A percentile compares a stretch with the other conserved stretches of the same genome.
These are phyloP conservation scores for Paraphoma chrysanthemicola DNA, from an alignment of 2,329 filamentous ascomycete genomes.

Conservation along the genomic window DNA sequence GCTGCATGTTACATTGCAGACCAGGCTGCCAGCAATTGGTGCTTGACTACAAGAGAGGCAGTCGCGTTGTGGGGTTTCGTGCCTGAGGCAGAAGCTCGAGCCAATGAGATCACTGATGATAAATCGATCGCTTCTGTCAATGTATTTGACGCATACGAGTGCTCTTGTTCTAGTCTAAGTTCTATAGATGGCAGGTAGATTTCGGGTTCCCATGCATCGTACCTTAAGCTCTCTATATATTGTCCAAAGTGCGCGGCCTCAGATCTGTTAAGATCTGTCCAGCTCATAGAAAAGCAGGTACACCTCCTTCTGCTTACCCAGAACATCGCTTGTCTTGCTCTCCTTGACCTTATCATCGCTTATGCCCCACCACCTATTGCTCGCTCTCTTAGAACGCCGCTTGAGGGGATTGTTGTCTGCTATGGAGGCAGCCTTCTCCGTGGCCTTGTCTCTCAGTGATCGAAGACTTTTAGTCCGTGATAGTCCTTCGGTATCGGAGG, in stretches of 20 bases:
- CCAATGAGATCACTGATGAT: slow-evolving; percentile 33
- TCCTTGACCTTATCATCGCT: slow-evolving; percentile 97
- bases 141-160: neutral
- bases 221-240: no score
- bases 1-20: slow-evolving; percentile 32
- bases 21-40: slow-evolving; percentile 2
- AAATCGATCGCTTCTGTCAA: slow-evolving; percentile 6
- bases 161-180: neutral
- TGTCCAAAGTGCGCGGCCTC: neutral
- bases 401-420: slow-evolving; percentile 54
- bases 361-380: slow-evolving; percentile 94
- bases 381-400: slow-evolving; percentile 64
- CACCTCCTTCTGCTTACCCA: slow-evolving; percentile 94
- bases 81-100: slow-evolving; percentile 4
- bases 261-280: slow-evolving; percentile 52
- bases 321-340: slow-evolving; percentile 87
- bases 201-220: no score
- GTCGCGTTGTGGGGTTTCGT: slow-evolving; percentile 18
- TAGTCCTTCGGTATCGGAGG: slow-evolving; percentile 23
- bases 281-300: slow-evolving; percentile 97
- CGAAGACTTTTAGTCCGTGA: slow-evolving; percentile 34
- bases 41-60: slow-evolving; percentile 5
- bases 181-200: neutral
- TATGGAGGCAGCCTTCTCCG: slow-evolving; percentile 47
- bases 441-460: slow-evolving; percentile 43